A percentile compares a stretch with the other conserved stretches of the same genome.
Evolutionary conservation across 176 grass and related monocot genomes (phyloP).

Genomic region (Microstegium vimineum): DNA sequence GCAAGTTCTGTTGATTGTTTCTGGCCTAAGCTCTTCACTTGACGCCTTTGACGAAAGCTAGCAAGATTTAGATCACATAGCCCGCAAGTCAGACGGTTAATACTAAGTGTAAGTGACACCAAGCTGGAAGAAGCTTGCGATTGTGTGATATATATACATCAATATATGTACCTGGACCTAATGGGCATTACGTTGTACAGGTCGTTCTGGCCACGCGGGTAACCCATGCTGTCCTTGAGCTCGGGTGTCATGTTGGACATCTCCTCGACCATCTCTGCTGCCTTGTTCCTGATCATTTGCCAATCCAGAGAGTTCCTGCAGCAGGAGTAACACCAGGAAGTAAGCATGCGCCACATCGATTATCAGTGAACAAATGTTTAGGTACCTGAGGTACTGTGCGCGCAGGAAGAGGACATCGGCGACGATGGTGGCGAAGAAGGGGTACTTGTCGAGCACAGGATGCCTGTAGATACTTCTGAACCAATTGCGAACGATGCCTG

Average conservation of each 20-base stretch:
- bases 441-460: no score
- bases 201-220: not conserved
- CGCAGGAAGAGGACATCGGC: no score
- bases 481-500: no score
- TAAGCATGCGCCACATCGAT: no score
- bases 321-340: not conserved
- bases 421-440: no score
- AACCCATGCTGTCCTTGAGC: not conserved
- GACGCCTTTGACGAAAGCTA: not conserved
- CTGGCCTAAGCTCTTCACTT: not conserved
- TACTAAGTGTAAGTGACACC: not conserved
- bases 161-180: not conserved
- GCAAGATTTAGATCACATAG: not conserved
- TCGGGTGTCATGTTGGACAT: not conserved
- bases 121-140: not conserved
- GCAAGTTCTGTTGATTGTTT: not conserved
- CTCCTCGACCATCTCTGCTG: not conserved
- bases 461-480: no score
- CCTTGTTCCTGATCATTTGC: not conserved
- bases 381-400: no score
- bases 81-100: not conserved
- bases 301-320: not conserved
- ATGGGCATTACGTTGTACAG: not conserved
- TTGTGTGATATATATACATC: no score
- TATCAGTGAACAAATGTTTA: no score